A percentile compares a stretch with the other conserved stretches of the same genome.
These are phyloP conservation scores for Yamadazyma dushanensis DNA, from an alignment of 1,139 yeast genomes.

Conservation along the genomic window DNA sequence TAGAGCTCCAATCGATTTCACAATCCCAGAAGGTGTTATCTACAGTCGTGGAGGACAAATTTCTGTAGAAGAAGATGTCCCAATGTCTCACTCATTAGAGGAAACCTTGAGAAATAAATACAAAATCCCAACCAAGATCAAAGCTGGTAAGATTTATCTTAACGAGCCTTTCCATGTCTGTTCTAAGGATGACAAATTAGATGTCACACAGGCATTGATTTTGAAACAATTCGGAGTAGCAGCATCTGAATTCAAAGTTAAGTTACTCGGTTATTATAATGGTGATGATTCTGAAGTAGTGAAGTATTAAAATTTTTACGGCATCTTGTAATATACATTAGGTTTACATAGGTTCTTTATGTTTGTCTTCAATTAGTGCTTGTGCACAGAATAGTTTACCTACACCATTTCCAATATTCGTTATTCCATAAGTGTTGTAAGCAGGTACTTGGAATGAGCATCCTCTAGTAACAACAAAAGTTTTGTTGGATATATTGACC, in stretches of 20 bases:
- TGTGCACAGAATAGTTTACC: slow-evolving; percentile 80
- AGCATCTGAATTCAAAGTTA: slow-evolving; percentile 84
- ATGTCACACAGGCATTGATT: slow-evolving; percentile 88
- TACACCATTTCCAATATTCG: slow-evolving; percentile 54
- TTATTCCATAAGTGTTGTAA: slow-evolving; percentile 67
- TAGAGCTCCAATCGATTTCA: slow-evolving; percentile 77
- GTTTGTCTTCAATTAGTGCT: slow-evolving; percentile 29
- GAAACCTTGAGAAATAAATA: slow-evolving; percentile 84
- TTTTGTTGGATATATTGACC: slow-evolving; percentile 59
- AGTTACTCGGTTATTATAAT: slow-evolving; percentile 73
- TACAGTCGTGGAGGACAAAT: slow-evolving; percentile 96
- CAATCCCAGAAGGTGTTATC: slow-evolving; percentile 84
- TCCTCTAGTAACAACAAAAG: slow-evolving; percentile 67
- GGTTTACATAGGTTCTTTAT: slow-evolving; percentile 1
- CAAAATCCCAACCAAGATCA: slow-evolving; percentile 89
- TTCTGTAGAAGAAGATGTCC: slow-evolving; percentile 88
- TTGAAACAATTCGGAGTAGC: slow-evolving; percentile 96
- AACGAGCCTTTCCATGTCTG: slow-evolving; percentile 81
- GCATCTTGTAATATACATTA: slow-evolving; percentile 6
- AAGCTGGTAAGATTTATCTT: slow-evolving; percentile 80
- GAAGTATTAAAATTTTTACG: slow-evolving; percentile 17
- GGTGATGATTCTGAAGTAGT: slow-evolving; percentile 45
- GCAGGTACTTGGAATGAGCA: slow-evolving; percentile 83
- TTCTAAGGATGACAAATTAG: slow-evolving; percentile 73
- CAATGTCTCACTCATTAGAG: slow-evolving; percentile 94